These are phyloP conservation scores for Novymonas esmeraldas DNA, from an alignment of 208 protist species.

Conservation along the genomic window DNA sequence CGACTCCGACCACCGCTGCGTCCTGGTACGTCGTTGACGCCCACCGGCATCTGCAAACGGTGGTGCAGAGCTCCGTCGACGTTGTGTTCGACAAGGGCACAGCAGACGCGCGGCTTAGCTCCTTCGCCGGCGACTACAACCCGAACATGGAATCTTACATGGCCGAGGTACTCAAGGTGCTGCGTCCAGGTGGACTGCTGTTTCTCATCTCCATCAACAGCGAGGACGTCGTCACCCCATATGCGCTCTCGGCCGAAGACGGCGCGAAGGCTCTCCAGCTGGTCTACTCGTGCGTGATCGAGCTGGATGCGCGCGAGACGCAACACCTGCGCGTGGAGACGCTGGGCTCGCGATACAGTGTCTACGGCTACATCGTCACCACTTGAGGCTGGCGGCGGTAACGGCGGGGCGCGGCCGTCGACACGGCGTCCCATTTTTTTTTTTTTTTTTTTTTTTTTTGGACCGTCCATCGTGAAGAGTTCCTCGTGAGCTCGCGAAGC, in stretches of 20 bases:
- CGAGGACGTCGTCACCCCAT: constrained; percentile 48
- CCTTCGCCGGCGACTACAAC: constrained; percentile 63
- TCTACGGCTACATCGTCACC: constrained; percentile 42
- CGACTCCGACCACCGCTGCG: neutral
- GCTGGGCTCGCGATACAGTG: constrained; percentile 56
- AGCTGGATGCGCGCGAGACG: constrained; percentile 24
- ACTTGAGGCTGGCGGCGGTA: too few species aligned
- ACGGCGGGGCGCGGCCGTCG: too few species aligned
- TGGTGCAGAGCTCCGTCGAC: constrained; percentile 30
- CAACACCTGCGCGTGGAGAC: constrained; percentile 51
- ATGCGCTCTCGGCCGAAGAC: constrained; percentile 39
- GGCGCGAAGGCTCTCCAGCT: constrained; percentile 33
- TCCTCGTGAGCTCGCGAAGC: too few species aligned
- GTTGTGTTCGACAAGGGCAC: constrained; percentile 75
- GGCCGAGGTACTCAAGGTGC: constrained; percentile 34
- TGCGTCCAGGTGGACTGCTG: constrained; percentile 37
- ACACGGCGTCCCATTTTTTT: too few species aligned
- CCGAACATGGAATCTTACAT: constrained; percentile 55
- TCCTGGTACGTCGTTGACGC: constrained; percentile 18
- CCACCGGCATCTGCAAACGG: neutral
- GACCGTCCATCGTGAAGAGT: too few species aligned
- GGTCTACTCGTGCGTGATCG: constrained; percentile 24
- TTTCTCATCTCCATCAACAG: constrained; percentile 75
- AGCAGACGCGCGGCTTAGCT: constrained; percentile 57
- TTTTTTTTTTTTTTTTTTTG: neutral